A percentile compares a stretch with the other conserved stretches of the same genome.
Evolutionary conservation across 2,329 filamentous ascomycete genomes (phyloP).

Genomic region (Trichoderma sp.): DNA sequence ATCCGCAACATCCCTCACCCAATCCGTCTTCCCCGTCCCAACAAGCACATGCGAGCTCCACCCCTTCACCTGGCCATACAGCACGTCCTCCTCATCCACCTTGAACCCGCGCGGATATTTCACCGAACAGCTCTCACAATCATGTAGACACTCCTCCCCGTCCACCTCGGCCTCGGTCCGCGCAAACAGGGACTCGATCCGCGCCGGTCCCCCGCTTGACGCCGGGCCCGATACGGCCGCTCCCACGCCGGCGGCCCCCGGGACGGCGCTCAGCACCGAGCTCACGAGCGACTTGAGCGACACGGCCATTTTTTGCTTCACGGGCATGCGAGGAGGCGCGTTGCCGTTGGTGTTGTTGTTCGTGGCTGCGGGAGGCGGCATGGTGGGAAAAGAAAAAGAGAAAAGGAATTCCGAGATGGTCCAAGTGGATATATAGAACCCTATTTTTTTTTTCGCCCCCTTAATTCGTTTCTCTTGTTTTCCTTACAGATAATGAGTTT

Average conservation of each 20-base stretch:
- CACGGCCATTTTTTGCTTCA: constrained; percentile 43
- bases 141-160: constrained; percentile 83
- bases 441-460: neutral
- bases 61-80: constrained; percentile 82
- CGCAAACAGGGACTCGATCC: constrained; percentile 60
- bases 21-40: constrained; percentile 93
- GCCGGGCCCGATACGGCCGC: neutral
- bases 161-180: constrained; percentile 73
- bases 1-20: constrained; percentile 84
- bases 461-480: neutral
- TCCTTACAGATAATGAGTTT: neutral
- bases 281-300: constrained; percentile 35
- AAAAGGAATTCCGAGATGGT: neutral
- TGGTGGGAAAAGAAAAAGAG: constrained; percentile 17
- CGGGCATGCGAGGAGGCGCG: constrained; percentile 30
- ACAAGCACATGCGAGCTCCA: constrained; percentile 90
- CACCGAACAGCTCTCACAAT: constrained; percentile 79
- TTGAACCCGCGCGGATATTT: constrained; percentile 70
- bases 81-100: constrained; percentile 71
- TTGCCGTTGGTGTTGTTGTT: constrained; percentile 20
- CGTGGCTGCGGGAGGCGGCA: neutral
- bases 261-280: constrained; percentile 27
- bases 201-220: constrained; percentile 24
- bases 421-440: neutral
- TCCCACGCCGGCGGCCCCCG: neutral